Evolutionary conservation across 106 monocot species (phyloP), one percentile per base, ranked within the genome.

Genomic region (Dendrobium nobile): DNA sequence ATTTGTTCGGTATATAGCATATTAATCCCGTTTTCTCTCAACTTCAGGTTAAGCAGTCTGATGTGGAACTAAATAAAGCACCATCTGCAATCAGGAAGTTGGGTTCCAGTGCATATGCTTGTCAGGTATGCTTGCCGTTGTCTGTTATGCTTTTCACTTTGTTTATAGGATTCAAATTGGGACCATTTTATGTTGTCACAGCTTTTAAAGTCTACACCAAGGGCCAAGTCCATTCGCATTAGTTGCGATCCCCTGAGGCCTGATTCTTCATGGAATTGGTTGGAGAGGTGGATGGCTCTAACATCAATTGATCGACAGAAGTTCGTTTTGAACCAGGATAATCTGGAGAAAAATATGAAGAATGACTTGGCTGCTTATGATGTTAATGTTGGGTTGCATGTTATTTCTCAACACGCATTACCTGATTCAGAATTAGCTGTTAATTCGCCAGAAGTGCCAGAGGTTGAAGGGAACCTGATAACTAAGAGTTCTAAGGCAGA

Each of bases 251-350:
- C 86, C 80, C 82, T 86, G 73, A 89, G 56, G 78, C 72, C 83
- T n/a, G 88, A 89, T 82, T 88, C 94, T 58, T 77, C 88, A 56
- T 91, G 94, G 94, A 81, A 81, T 72, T 94, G 94, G 94, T 88
- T 94, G 56, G 91, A 91, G 84, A 89, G 94, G 73, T 94, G 94
- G 94, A 94, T 90, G 88, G 77, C 78, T 77, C 41, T 94, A 61
- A 82, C 86, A 22, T 84, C 88, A 70, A 68, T 85, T 24, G 75
- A 85, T 42, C 86, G 83, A 58, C 19, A 82, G 47, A 79, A 83
- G 44, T 20, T 78, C 11, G 22, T 26, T 74, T 4, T 31, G 7
- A 64, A 41, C 31, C 43, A 74, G 17, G 73, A 20, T 64, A 28
- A 54, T 64, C 75, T 41, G n/a, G 48, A 18, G 41, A 37, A 75